Conservation (phyloP, 768 basidiomycete species). For the Arthromyces matolae region DNA sequence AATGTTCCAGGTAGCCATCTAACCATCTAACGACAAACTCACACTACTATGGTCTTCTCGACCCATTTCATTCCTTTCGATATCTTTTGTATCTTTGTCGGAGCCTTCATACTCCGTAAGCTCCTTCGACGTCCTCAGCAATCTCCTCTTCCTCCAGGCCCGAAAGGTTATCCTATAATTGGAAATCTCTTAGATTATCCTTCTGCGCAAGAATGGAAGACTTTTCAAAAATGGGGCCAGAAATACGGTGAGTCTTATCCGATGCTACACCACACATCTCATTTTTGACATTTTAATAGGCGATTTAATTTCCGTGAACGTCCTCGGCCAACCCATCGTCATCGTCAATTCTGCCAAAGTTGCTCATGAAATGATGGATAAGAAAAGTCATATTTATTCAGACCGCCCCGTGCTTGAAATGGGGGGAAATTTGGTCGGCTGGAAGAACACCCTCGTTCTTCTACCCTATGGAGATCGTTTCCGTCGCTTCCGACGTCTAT, state of each 20-base stretch:
- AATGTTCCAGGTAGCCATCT: not conserved
- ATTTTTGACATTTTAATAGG: not conserved
- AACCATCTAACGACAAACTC: no score
- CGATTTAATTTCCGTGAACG: slow-evolving; percentile 3
- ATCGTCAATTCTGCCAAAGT: slow-evolving; percentile 26
- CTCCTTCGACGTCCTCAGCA: slow-evolving; percentile 21
- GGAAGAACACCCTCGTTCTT: slow-evolving; percentile 1
- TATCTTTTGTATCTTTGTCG: slow-evolving; percentile 28
- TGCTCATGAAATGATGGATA: slow-evolving; percentile 29
- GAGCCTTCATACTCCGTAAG: slow-evolving; percentile 30
- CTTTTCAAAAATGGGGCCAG: slow-evolving; percentile 49
- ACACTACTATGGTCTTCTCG: not conserved
- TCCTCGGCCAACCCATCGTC: slow-evolving; percentile 22
- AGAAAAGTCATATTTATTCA: slow-evolving; percentile 26
- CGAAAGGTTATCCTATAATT: slow-evolving; percentile 46
- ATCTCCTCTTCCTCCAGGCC: slow-evolving; percentile 44
- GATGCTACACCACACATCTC: not conserved
- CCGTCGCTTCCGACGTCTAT: slow-evolving; percentile 18
- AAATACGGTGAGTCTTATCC: slow-evolving; percentile 38
- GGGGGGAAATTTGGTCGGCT: slow-evolving; percentile 7
- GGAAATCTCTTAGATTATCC: slow-evolving; percentile 56
- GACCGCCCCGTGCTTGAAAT: slow-evolving; percentile 22
- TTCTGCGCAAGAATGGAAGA: slow-evolving; percentile 44
- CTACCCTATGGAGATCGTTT: slow-evolving; percentile 3
- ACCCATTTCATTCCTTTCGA: slow-evolving; percentile 23